Conservation (phyloP, 495 filamentous ascomycete genomes). For the Penicillium coprophilum region DNA sequence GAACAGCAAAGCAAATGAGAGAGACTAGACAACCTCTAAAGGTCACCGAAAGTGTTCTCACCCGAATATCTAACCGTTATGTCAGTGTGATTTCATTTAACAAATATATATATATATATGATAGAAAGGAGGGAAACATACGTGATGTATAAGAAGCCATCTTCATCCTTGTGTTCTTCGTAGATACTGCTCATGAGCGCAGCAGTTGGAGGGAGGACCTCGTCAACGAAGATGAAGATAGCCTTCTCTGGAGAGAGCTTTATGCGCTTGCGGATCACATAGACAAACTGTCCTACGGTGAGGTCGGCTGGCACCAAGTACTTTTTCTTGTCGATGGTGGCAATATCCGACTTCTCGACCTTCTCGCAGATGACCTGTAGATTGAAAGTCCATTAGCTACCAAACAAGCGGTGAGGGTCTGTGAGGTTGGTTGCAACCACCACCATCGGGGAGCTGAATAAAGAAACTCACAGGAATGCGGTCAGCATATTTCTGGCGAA, state of each 20-base stretch:
- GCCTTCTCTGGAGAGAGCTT: slow-evolving; percentile 99
- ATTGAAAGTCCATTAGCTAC: slow-evolving; percentile 28
- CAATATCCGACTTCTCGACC: slow-evolving; percentile 98
- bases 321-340: slow-evolving; percentile 99
- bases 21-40: slow-evolving; percentile 28
- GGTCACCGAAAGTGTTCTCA: slow-evolving; percentile 95
- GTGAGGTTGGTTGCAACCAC: slow-evolving; percentile 2
- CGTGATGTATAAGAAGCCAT: slow-evolving; percentile 60
- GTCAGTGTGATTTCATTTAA: slow-evolving; percentile 27
- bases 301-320: slow-evolving; percentile 97
- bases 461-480: slow-evolving; percentile 85
- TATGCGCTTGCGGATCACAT: slow-evolving; percentile 99
- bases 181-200: slow-evolving; percentile 99
- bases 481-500: slow-evolving; percentile 97
- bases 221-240: slow-evolving; percentile 99
- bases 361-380: slow-evolving; percentile 97
- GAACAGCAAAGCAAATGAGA: slow-evolving; percentile 12
- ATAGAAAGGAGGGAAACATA: slow-evolving; percentile 32
- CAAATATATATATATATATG: too few relatives aligned
- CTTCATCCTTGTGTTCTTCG: slow-evolving; percentile 89
- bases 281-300: slow-evolving; percentile 99
- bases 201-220: slow-evolving; percentile 94
- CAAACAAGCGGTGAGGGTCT: slow-evolving; percentile 44
- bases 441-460: not conserved
- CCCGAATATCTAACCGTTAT: slow-evolving; percentile 78